Base-by-base conservation (phyloP, 1,284 basidiomycete genomes). In the Xerocomus nothofagi region DNA sequence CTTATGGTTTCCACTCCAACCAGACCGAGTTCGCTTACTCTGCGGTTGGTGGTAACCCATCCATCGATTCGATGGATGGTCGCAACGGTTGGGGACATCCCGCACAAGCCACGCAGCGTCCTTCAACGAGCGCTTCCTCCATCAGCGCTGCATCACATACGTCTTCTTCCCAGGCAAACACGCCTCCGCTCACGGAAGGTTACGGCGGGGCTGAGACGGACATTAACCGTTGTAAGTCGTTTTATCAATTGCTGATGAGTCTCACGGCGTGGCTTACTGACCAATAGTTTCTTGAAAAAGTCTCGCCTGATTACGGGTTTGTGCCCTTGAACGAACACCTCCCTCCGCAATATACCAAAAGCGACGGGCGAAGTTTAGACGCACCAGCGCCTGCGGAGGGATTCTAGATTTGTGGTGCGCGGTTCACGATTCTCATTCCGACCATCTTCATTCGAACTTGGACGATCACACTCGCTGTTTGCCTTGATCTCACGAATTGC, bases 281-380 rank as follows among this genome's bases (percentile, higher is more conserved):
- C 63, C 54, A 47, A 51, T 61, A 66, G 63, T 61, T 59, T 55
- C 59, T 58, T 70, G 57, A 60, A 62, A 49, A 66, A 57, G 86
- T 86, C 79, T 86, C 87, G 67, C 86, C 87, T 72, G 86, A 89
- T 75, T 88, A 87, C 74, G 85, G 84, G 59, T 88, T 80, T 73
- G 84, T 88, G 63, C 75, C 76, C 63, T 80, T 87, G 82, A 84
- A 82, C 70, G 85, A 86, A 65, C 82, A 86, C 61, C 69, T 86
- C 41, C 71, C 76, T 59, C 77, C 79, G 62, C 78, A 82, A 59
- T 87, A 85, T 77, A 76, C 74, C 70, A 88, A 88, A 54, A 68
- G 64, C 73, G 51, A 62, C 75, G 46, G 74, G 73, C 56, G 81
- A 80, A 61, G 73, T 79, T 62, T 84, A 66, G 66, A 62, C 50